Base-by-base conservation (phyloP, 228 moss, liverwort and hornwort genomes). In the Sphagnum fallax region DNA sequence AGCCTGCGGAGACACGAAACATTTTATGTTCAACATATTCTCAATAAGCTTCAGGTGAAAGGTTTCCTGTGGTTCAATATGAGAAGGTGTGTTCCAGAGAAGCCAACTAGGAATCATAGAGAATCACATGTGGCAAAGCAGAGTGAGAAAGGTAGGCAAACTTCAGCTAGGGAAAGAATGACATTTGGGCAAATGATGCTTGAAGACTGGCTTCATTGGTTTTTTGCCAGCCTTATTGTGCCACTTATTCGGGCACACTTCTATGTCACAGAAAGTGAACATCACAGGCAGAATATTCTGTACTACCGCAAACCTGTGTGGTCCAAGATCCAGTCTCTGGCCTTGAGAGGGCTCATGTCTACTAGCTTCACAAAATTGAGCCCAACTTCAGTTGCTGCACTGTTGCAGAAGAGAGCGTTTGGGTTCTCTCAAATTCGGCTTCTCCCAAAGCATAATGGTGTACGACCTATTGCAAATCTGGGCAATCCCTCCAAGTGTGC, bases 291-390 rank as follows among this genome's bases (percentile, higher is more conserved):
- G 75, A 86, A 88, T 78, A 75, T 98, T 49, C 80, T 93, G 55
- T 98, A 98, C 51, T 98, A 91, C 74, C 82, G 97, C 10, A 91
- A 98, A 70, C 91, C 97, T 75, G 91, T 98, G 63, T 98, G 97
- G 97, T 91, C 97, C 8, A 93, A 80, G 69, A 88, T 98, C 66
- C 82, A 83, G 8, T 78, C 75, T 72, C 76, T 80, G 64, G 87
- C 93, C 50, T 52, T 98, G 78, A 83, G 78, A 60, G 88, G 89
- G 65, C 76, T 98, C 64, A 84, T 77, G 63, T 73, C 51, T 6
- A 85, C 76, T 68, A 90, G 80, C 55, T 93, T 82, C 75, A 81
- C 75, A 53, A 91, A 77, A 68, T 66, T 98, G 72, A 84, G 81
- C 75, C 82, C 78, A 69, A 65, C 68, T 53, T 67, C 80, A 48